Conservation (phyloP, 75 land plant genomes). For the Azolla pinnata region DNA sequence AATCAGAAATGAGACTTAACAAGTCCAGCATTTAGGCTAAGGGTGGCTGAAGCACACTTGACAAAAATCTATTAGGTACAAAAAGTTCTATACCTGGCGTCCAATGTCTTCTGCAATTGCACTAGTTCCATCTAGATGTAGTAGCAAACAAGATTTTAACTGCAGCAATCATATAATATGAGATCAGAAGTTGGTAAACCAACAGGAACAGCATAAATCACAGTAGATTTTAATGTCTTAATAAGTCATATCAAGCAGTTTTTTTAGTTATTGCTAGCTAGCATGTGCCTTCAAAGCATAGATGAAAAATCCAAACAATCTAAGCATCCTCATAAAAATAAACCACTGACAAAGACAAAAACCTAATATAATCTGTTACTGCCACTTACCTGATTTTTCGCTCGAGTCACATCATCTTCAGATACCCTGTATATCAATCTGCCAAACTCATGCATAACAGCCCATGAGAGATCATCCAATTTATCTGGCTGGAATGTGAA, state of each 20-base stretch:
- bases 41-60: slow-evolving; percentile 86
- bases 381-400: slow-evolving; percentile 78
- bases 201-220: too few relatives aligned
- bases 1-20: too few relatives aligned
- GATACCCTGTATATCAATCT: slow-evolving; percentile 56
- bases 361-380: too few relatives aligned
- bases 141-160: slow-evolving; percentile 66
- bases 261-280: too few relatives aligned
- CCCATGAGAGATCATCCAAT: slow-evolving; percentile 73
- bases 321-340: background rate
- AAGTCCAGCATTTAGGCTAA: slow-evolving; percentile 80
- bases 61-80: slow-evolving; percentile 47
- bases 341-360: too few relatives aligned
- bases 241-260: too few relatives aligned
- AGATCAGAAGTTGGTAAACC: too few relatives aligned
- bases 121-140: slow-evolving; percentile 86
- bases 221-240: too few relatives aligned
- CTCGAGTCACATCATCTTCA: slow-evolving; percentile 81
- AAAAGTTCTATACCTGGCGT: slow-evolving; percentile 49
- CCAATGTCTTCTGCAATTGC: slow-evolving; percentile 89
- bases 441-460: slow-evolving; percentile 66
- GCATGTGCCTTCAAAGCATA: too few relatives aligned
- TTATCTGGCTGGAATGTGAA: slow-evolving; percentile 50
- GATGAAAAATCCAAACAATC: too few relatives aligned
- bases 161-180: too few relatives aligned